phyloP scores from a whole-genome alignment of 768 basidiomycete species.

The Russula griseocarnosa region DNA sequence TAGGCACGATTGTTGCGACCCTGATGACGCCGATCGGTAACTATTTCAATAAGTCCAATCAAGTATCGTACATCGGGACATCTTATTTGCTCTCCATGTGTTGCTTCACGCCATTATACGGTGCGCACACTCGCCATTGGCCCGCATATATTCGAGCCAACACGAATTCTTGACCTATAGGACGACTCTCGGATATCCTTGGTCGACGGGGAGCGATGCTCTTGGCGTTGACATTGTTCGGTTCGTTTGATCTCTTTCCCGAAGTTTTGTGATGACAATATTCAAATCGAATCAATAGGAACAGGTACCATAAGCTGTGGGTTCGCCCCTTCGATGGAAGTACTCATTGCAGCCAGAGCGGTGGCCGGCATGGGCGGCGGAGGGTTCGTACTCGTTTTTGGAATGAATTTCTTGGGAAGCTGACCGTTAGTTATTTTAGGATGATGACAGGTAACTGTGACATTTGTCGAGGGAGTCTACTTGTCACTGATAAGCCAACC shows the following conservation, averaged over 20 bases:
- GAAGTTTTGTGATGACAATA: constrained; percentile 10
- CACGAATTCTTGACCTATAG: constrained; percentile 40
- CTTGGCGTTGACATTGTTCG: constrained; percentile 77
- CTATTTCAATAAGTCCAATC: constrained; percentile 73
- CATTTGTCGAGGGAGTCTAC: constrained; percentile 15
- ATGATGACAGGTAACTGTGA: constrained; percentile 70
- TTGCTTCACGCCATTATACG: constrained; percentile 88
- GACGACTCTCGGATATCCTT: constrained; percentile 78
- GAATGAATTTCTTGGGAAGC: constrained; percentile 29
- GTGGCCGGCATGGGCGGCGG: constrained; percentile 92
- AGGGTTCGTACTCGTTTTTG: constrained; percentile 53
- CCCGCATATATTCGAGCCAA: constrained; percentile 19
- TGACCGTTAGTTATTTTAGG: constrained; percentile 39
- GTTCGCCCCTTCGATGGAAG: constrained; percentile 79
- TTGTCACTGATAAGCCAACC: constrained; percentile 3
- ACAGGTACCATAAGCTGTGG: constrained; percentile 85
- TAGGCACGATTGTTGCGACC: constrained; percentile 85
- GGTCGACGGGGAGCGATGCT: constrained; percentile 87
- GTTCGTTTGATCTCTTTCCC: constrained; percentile 37
- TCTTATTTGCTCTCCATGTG: constrained; percentile 84
- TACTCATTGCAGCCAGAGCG: constrained; percentile 74
- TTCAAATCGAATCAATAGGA: constrained; percentile 41
- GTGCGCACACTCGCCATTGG: constrained; percentile 38
- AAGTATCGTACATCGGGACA: constrained; percentile 84
- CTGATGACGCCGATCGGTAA: constrained; percentile 82